These are phyloP conservation scores for Entoloma clypeatum DNA, from an alignment of 1,284 basidiomycete species.

Conservation along the genomic window DNA sequence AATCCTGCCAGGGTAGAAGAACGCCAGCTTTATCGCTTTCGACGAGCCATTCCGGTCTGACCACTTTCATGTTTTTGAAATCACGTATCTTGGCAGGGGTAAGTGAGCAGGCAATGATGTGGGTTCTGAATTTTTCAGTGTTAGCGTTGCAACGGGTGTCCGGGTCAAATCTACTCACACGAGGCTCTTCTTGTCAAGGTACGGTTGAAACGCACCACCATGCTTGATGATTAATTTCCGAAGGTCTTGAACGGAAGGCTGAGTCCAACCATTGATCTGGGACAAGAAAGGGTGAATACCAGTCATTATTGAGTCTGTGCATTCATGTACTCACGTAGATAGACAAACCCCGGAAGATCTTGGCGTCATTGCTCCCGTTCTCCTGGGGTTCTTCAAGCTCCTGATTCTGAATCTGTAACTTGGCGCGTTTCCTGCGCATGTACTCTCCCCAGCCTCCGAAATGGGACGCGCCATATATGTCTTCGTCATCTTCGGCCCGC, in stretches of 20 bases:
- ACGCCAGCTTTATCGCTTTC: conserved; percentile 65
- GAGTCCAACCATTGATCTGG: conserved; percentile 89
- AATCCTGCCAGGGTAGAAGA: conserved; percentile 78
- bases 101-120: conserved; percentile 86
- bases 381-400: conserved; percentile 41
- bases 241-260: conserved; percentile 84
- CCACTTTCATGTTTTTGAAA: conserved; percentile 87
- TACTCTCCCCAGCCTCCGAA: conserved; percentile 88
- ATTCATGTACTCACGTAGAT: conserved; percentile 68
- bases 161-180: conserved; percentile 56
- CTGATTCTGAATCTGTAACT: conserved; percentile 83
- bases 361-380: conserved; percentile 12
- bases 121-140: conserved; percentile 53
- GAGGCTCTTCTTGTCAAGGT: conserved; percentile 73
- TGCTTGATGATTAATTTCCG: conserved; percentile 77
- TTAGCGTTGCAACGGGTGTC: neutral
- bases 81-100: conserved; percentile 88
- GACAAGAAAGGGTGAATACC: too few species aligned
- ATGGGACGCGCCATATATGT: conserved; percentile 71
- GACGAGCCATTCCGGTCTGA: conserved; percentile 82
- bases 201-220: conserved; percentile 83
- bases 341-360: conserved; percentile 68
- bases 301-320: too few species aligned
- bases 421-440: conserved; percentile 86
- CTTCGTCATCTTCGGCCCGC: conserved; percentile 25